Evolutionary conservation across 2,329 filamentous ascomycete species (phyloP), one percentile per base, ranked within the genome.

Genomic region (Colletotrichum tamarilloi): DNA sequence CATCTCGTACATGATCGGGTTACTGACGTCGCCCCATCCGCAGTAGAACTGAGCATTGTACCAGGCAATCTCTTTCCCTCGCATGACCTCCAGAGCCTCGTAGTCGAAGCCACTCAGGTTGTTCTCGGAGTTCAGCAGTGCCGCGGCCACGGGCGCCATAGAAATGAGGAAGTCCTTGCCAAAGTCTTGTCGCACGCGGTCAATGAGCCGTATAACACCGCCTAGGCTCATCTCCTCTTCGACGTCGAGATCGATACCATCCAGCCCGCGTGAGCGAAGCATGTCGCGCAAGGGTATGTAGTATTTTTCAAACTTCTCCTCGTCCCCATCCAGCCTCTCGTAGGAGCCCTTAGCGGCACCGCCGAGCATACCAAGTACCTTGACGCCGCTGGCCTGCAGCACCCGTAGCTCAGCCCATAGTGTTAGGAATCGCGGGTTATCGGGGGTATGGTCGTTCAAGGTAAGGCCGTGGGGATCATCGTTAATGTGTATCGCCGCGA

Each of bases 31-130:
- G 9, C 94, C 94, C 92, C 94, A 98, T 1, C 95, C 95, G 79
- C 94, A 97, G 86, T 98, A 98, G 82, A 98, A 97, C 80, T 98
- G 95, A 6, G 92, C 88, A 80, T 98, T 98, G 82, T 98, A 98
- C 91, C 95, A 98, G 3, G 88, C 87, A 32, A 98, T 93, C 56
- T 92, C 88, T 19, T 82, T 82, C 1, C 92, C 92, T 6, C 90
- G 87, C 81, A 90, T 87, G 12, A 88, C 86, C 80, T 97, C 94
- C 2, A 98, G 87, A 12, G 91, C 86, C 57, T 91, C 87, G 82
- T 98, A 98, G 80, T 91, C 89, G 81, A 98, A 98, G 0, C 95
- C 95, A 72, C 92, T 95, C 3, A 97, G 87, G 80, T 94, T 93
- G 58, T 81, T 82, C 26, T 80, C 80, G 28, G 82, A 80, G 75